Evolutionary conservation across 106 monocot species (phyloP), one percentile per base, ranked within the genome.

Genomic region (Dendrobium catenatum): DNA sequence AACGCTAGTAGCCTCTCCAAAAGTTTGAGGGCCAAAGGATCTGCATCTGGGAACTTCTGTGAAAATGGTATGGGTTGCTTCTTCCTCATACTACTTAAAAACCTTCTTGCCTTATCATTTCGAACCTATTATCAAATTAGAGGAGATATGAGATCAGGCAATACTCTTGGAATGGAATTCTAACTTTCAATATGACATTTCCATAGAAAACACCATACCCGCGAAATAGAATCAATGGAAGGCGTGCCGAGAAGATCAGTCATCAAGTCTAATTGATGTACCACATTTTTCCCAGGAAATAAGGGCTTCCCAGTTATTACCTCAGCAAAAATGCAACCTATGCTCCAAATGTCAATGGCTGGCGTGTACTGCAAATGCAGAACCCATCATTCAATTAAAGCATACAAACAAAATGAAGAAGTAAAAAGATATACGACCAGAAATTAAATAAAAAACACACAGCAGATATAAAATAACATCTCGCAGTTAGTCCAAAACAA

Each of bases 291-390:
- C n/a, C 95, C 95, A 72, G 95, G 93, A 76, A 95, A 95, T 42
- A 95, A 56, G 46, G 95, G 95, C 75, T 93, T 93, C 37, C 95
- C 93, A 70, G 93, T 93, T 81, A 95, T 77, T 29, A 95, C 93
- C 77, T 95, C 95, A 49, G 95, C 95, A 89, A 95, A 95, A 41
- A 95, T 95, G 85, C 95, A 95, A 54, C 95, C 95, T 77, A 95
- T 95, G 84, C 95, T 95, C 95, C 95, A 95, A 68, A 95, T 93
- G 85, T 95, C 95, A 54, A 95, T 95, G 42, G 95, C 93, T 73
- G 95, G 89, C 49, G 95, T 95, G 83, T 95, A 95, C 95, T 95
- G 88, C 80, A 81, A 88, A 79, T 61, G 42, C 37, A 58, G n/a
- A 59, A 55, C 42, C 42, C 41, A 74, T 74, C 41, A 20, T 42